These are phyloP conservation scores for Alternaria alternata DNA, from an alignment of 2,329 filamentous ascomycete species.

Conservation along the genomic window DNA sequence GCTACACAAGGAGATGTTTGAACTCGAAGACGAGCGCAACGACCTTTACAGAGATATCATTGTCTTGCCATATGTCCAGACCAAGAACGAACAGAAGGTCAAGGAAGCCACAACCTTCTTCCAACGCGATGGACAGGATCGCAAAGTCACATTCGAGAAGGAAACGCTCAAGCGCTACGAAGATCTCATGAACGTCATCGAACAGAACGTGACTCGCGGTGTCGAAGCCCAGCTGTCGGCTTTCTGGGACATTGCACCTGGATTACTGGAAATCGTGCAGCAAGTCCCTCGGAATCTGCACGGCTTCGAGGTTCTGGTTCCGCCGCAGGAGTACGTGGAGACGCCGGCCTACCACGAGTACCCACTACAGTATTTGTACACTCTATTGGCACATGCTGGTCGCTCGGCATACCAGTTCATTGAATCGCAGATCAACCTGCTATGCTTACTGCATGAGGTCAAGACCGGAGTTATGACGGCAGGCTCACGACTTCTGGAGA, in stretches of 20 bases:
- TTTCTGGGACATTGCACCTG: constrained; percentile 97
- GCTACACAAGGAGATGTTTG: constrained; percentile 84
- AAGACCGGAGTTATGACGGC: constrained; percentile 79
- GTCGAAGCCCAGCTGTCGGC: constrained; percentile 91
- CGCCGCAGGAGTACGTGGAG: constrained; percentile 79
- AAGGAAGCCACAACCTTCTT: constrained; percentile 84
- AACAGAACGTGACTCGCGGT: constrained; percentile 84
- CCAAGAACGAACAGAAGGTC: constrained; percentile 78
- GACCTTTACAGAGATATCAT: constrained; percentile 86
- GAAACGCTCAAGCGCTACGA: constrained; percentile 77
- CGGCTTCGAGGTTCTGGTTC: constrained; percentile 78
- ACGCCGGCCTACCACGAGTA: constrained; percentile 82
- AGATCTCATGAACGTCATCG: constrained; percentile 79
- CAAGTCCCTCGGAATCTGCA: constrained; percentile 71
- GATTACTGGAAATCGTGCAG: constrained; percentile 78
- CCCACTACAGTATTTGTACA: constrained; percentile 90
- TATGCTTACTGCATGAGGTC: constrained; percentile 90
- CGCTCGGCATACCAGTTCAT: constrained; percentile 97
- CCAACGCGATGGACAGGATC: constrained; percentile 75
- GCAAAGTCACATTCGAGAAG: constrained; percentile 73
- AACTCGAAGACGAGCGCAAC: constrained; percentile 84
- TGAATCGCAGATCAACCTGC: constrained; percentile 88
- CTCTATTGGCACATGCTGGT: constrained; percentile 83
- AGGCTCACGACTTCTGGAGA: constrained; percentile 71
- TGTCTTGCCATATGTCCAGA: constrained; percentile 78